phyloP scores from a whole-genome alignment of 2,329 filamentous ascomycete species.

The Zymoseptoria crescenta region DNA sequence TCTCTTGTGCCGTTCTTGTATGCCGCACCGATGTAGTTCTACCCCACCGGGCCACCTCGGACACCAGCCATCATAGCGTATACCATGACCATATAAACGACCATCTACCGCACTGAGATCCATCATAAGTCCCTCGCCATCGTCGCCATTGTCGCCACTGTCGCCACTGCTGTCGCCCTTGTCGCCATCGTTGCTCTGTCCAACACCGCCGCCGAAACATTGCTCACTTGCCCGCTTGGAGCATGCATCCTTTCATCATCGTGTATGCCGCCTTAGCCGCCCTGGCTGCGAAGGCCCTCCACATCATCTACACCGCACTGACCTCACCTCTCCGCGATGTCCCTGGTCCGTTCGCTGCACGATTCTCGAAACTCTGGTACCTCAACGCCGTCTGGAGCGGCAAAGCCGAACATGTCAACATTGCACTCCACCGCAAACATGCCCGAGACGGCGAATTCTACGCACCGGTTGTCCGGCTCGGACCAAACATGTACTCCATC shows the following conservation, averaged over 20 bases:
- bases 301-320: conserved; percentile 3
- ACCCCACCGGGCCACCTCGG: too few species aligned
- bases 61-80: background rate
- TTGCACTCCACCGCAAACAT: conserved; percentile 16
- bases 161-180: too few species aligned
- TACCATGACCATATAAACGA: background rate
- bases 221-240: background rate
- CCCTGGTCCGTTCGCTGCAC: conserved; percentile 16
- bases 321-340: conserved; percentile 13
- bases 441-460: conserved; percentile 11
- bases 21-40: too few species aligned
- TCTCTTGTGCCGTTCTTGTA: too few species aligned
- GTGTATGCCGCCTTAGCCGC: background rate
- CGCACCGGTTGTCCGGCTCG: conserved; percentile 17
- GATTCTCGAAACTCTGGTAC: conserved; percentile 19
- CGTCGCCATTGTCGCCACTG: too few species aligned
- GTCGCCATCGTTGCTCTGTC: background rate
- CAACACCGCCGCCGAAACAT: too few species aligned
- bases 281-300: background rate
- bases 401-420: conserved; percentile 16
- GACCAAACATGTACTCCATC: conserved; percentile 18
- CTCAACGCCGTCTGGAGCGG: conserved; percentile 15
- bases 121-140: background rate
- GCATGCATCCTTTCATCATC: background rate
- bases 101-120: background rate